Base-by-base conservation (phyloP, 2,329 filamentous ascomycete species). In the Colletotrichum sansevieriae region DNA sequence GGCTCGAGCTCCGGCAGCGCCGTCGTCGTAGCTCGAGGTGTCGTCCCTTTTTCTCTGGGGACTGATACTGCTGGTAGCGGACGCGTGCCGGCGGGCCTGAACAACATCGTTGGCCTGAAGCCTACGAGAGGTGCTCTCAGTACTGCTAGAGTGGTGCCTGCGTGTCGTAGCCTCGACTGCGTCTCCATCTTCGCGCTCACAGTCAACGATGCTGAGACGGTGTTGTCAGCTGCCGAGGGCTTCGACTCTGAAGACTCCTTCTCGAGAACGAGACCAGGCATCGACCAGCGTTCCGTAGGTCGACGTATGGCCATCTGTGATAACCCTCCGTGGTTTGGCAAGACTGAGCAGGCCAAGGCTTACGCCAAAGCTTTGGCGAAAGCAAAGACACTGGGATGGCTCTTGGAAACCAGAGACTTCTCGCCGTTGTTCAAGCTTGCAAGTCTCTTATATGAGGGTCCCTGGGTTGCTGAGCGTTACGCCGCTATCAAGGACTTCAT, bases 1-100 rank as follows among this genome's bases (percentile, higher is more conserved):
- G 88, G 88, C 2, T 88, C 86, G 1, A 88, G 85, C 39, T 87
- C 85, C n/a, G 88, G 87, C 4, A 87, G 83, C 47, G 82, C 83
- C 8, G 85, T 89, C 3, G 84, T 83, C 29, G 87, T 89, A 7
- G 85, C 82, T 3, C 83, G 85, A 12, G 81, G 81, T 0, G 78
- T 85, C 1, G 85, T 87, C 1, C 84, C 86, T 0, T 89, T 90
- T 71, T 85, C 86, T 11, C 77, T 90, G 0, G 87, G 83, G 4
- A 88, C 85, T 0, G 86, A 88, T 60, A 88, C 86, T 3, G 86
- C 86, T 8, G 86, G 86, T 1, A 85, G 85, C 11, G 86, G 86
- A 2, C 77, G 86, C 54, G 83, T 88, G 0, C 86, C 86, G 1
- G 82, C 85, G 11, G 83, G 82, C 0, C 81, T 87, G 71, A 88